These are phyloP conservation scores for Wolfiporia cocos DNA, from an alignment of 1,284 basidiomycete genomes.

Conservation along the genomic window DNA sequence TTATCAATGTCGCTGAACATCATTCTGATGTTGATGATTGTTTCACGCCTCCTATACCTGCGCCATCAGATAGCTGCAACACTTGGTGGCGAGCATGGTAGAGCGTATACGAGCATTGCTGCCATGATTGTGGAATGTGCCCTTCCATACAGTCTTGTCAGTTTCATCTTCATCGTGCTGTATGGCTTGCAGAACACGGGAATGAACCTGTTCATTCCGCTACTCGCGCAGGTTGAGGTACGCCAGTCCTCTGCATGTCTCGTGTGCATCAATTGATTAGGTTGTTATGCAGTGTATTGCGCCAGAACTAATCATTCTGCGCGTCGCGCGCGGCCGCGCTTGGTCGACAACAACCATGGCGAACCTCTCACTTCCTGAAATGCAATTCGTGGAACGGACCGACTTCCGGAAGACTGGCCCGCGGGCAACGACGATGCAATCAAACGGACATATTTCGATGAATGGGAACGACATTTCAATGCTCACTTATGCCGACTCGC, in stretches of 20 bases:
- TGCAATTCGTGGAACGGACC: no score
- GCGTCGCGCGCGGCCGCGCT: conserved; percentile 11
- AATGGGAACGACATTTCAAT: no score
- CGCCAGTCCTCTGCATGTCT: conserved; percentile 4
- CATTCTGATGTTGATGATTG: conserved; percentile 31
- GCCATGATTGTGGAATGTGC: conserved; percentile 29
- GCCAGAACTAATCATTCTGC: conserved; percentile 12
- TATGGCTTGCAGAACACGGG: conserved; percentile 19
- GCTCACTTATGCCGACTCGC: no score
- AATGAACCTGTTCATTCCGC: conserved; percentile 19
- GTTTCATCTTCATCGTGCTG: conserved; percentile 25
- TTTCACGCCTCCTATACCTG: conserved; percentile 27
- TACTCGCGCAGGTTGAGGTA: conserved; percentile 13
- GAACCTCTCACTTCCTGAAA: no score
- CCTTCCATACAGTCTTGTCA: conserved; percentile 22
- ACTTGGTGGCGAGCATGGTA: conserved; percentile 20
- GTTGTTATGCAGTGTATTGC: conserved; percentile 9
- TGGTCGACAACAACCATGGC: no score
- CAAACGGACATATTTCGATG: no score
- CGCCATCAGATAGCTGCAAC: conserved; percentile 19
- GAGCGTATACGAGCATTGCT: conserved; percentile 22
- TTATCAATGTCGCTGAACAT: conserved; percentile 27
- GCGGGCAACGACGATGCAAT: no score
- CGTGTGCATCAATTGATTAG: background rate
- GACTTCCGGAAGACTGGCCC: no score